Percentiles rank a stretch among this genome's conserved stretches.
phyloP scores from a whole-genome alignment of 2,329 filamentous ascomycete genomes.

The Magnaporthiopsis incrustans region DNA sequence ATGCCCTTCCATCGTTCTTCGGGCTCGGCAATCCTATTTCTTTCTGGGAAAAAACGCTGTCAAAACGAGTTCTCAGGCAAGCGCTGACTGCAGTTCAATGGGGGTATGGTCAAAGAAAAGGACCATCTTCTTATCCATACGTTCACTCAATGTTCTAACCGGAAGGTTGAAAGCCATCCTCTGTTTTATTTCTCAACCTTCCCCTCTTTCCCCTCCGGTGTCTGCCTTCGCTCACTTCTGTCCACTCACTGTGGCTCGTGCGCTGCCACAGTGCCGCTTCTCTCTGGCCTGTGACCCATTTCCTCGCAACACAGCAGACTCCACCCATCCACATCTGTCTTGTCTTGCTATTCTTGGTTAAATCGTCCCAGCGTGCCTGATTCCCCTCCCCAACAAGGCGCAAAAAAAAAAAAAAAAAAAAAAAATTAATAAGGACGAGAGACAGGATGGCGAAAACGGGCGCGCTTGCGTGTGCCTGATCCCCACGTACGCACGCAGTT shows the following conservation, averaged over 20 bases:
- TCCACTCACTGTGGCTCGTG: neutral
- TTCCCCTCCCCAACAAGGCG: neutral
- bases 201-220: neutral
- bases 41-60: neutral
- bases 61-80: neutral
- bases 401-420: neutral
- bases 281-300: neutral
- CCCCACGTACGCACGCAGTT: neutral
- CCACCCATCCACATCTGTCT: neutral
- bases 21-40: neutral
- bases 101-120: neutral
- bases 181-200: neutral
- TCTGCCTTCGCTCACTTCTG: neutral
- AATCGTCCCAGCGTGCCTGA: neutral
- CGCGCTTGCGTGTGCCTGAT: neutral
- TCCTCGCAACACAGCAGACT: neutral
- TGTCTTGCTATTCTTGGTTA: neutral
- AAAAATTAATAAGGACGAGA: neutral
- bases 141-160: no score
- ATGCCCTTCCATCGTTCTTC: no score
- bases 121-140: no score
- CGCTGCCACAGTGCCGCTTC: neutral
- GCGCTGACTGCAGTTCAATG: no score
- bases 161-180: no score
- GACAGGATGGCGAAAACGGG: neutral